Evolutionary conservation across 192 early-diverging fungal species (phyloP).

Genomic region (Mortierella claussenii): DNA sequence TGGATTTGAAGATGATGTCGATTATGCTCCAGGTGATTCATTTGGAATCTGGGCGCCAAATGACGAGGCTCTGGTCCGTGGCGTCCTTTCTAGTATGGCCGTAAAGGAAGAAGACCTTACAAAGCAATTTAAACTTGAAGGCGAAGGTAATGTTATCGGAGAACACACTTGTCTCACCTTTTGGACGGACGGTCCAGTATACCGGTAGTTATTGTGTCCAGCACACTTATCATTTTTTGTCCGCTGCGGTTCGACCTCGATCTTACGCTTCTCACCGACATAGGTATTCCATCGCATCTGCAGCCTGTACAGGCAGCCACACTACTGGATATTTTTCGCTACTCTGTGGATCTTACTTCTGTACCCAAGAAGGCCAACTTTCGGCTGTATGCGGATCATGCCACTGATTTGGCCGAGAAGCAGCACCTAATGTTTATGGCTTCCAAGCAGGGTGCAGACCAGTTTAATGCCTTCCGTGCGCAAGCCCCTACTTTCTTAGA

Average conservation of each 20-base stretch:
- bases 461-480: conserved; percentile 74
- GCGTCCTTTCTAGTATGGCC: conserved; percentile 68
- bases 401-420: conserved; percentile 74
- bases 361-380: conserved; percentile 84
- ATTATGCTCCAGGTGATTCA: conserved; percentile 80
- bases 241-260: too few relatives aligned
- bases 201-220: too few relatives aligned
- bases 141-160: conserved; percentile 55
- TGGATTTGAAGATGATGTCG: conserved; percentile 59
- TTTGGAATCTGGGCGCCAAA: conserved; percentile 94
- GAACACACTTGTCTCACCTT: too few relatives aligned
- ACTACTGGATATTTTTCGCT: conserved; percentile 73
- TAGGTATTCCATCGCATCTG: conserved; percentile 65
- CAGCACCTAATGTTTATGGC: conserved; percentile 82
- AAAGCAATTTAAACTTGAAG: conserved; percentile 52
- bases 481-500: conserved; percentile 83
- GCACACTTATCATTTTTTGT: too few relatives aligned
- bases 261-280: too few relatives aligned
- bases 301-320: conserved; percentile 57
- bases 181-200: too few relatives aligned
- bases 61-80: conserved; percentile 73
- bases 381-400: conserved; percentile 84
- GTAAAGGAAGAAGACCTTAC: conserved; percentile 52
- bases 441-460: conserved; percentile 75
- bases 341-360: conserved; percentile 79